Base-by-base conservation (phyloP, 768 basidiomycete species). In the Xerocomellus dryophilus region DNA sequence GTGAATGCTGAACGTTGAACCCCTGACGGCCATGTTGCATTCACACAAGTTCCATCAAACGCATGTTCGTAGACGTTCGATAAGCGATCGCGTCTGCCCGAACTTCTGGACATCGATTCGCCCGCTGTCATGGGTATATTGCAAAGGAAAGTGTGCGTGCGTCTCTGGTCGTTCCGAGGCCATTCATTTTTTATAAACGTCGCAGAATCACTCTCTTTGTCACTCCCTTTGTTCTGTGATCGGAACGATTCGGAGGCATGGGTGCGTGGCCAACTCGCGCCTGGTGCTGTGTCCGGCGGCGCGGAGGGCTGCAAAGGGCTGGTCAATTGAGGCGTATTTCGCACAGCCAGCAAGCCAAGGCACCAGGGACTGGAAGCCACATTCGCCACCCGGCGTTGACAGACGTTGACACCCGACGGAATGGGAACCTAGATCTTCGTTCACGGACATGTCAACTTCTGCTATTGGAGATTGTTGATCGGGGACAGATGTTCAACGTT, bases 11-110 rank as follows among this genome's bases (percentile, higher is more conserved):
- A 29, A 29, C 40, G 47, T 34, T 34, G 27, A 39, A 36, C 66
- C 62, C 60, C 60, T 70, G 60, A 62, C 44, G 47, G 62, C 63
- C 63, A 59, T 55, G 62, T 51, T 56, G 58, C 55, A 52, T 54
- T 65, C 61, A 57, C 51, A 43, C 55, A 54, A 57, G 40, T 44
- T 44, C 53, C 65, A 50, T 54, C 61, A 58, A 62, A 58, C 59
- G 53, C 53, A 50, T 61, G 64, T 65, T 43, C 41, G 11, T 50
- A 18, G 36, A 21, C 46, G 40, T 61, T 50, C 43, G 46, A 31
- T 32, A 56, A 41, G 49, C 62, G 35, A 52, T 25, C 5, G 5
- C 25, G 25, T 25, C 25, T 6, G 6, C 6, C 25, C 25, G 5
- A 25, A 6, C 25, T 25, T 6, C 25, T 25, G 25, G 6, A 7